Conservation (phyloP, 2,329 filamentous ascomycete genomes). For the Arthrobotrys iridis region DNA sequence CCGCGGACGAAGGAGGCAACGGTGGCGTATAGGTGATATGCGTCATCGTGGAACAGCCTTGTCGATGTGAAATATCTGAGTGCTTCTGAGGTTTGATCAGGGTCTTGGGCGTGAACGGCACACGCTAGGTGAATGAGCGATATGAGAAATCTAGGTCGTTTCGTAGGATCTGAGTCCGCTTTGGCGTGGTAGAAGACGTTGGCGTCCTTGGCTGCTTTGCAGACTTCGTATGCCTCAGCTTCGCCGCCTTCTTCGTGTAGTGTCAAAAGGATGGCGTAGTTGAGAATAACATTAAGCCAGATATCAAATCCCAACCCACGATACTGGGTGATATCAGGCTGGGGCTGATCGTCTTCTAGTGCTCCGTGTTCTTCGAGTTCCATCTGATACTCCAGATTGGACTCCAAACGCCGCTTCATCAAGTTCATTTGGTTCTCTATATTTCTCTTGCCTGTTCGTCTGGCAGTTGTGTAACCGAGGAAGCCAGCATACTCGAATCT, state of each 20-base stretch:
- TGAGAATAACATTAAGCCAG: constrained; percentile 91
- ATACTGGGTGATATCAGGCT: constrained; percentile 63
- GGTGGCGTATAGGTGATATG: constrained; percentile 69
- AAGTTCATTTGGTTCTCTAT: constrained; percentile 60
- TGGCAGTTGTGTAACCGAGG: constrained; percentile 63
- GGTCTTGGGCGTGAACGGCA: constrained; percentile 80
- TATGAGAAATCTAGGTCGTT: constrained; percentile 66
- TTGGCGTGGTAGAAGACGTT: constrained; percentile 81
- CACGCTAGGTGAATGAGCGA: constrained; percentile 69
- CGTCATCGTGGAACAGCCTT: constrained; percentile 80
- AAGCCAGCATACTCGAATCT: constrained; percentile 65
- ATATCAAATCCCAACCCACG: constrained; percentile 81
- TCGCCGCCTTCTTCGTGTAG: constrained; percentile 67
- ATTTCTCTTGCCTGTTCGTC: constrained; percentile 61
- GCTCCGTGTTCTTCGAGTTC: constrained; percentile 55
- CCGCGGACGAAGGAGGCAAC: constrained; percentile 55
- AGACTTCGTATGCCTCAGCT: constrained; percentile 77
- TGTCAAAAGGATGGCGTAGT: constrained; percentile 82
- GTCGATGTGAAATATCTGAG: constrained; percentile 86
- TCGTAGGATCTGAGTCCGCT: constrained; percentile 63
- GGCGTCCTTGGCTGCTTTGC: constrained; percentile 80
- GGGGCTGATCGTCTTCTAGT: constrained; percentile 31
- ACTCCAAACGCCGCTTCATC: constrained; percentile 61
- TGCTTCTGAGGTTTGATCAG: constrained; percentile 76
- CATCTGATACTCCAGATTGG: constrained; percentile 50